Evolutionary conservation across 192 early-diverging fungal species (phyloP), one percentile per base, ranked within the genome.

Genomic region (Backusella macrospora): DNA sequence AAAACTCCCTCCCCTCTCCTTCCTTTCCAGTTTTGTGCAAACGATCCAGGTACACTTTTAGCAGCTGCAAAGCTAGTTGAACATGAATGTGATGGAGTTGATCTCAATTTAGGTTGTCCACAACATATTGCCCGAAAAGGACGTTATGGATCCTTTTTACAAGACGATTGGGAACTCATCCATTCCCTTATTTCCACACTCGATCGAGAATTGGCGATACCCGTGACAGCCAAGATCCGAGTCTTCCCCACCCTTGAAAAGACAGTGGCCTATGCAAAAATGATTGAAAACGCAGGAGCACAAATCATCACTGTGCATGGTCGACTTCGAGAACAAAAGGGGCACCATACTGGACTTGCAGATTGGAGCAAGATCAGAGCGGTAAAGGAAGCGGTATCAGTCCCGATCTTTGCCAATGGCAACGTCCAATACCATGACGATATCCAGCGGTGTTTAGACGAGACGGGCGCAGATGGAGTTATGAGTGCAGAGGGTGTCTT

Each of bases 11-110:
- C n/a, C n/a, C n/a, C n/a, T n/a, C n/a, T n/a, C n/a, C n/a, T n/a
- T n/a, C n/a, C n/a, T n/a, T n/a, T n/a, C n/a, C n/a, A n/a, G 92
- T 99, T 99, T 75, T 99, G 98, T 80, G 97, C 97, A 1, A 99
- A 99, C 80, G 96, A 99, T 34, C 92, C 97, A 2, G 89, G 91
- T 6, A 73, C 78, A 8, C 87, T 99, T 15, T 85, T 99, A 0
- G 79, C 84, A 39, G 96, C 98, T 5, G 96, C 97, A 7, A 79
- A 88, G 66, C 75, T 93, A 38, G 92, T 99, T 7, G 92, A 92
- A 62, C 84, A 89, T 72, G 77, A 91, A 18, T 97, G 96, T 70
- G 95, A 95, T 75, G 98, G 95, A 7, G 94, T 99, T 9, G 97
- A 98, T 80, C 80, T 99, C 39, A 99, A 99, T 68, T 86, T 99